Evolutionary conservation across 2,329 filamentous ascomycete genomes (phyloP).

Genomic region (Tolypocladium paradoxum): DNA sequence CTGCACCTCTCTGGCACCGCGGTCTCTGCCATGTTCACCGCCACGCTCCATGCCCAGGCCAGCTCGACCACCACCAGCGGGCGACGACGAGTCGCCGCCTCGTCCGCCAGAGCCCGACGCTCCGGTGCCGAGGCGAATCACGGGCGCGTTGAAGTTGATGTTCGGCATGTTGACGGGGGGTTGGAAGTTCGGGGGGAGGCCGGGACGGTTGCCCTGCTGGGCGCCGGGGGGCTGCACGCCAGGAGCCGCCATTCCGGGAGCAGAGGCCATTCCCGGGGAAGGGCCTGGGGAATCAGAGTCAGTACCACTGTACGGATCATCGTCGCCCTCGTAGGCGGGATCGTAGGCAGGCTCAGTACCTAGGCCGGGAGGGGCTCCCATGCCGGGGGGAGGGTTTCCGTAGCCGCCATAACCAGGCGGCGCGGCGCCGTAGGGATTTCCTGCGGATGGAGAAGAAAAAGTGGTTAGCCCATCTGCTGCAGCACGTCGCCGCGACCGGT

Average conservation of each 20-base stretch:
- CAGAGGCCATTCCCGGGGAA: constrained; percentile 69
- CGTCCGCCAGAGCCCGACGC: constrained; percentile 43
- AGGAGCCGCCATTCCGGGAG: constrained; percentile 70
- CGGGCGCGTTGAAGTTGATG: constrained; percentile 95
- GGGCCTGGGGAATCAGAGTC: constrained; percentile 38
- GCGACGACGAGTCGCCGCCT: constrained; percentile 25
- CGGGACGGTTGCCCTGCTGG: constrained; percentile 68
- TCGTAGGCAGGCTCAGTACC: constrained; percentile 40
- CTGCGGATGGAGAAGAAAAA: constrained; percentile 3
- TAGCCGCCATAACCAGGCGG: constrained; percentile 66
- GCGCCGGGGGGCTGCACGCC: constrained; percentile 60
- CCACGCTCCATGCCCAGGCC: constrained; percentile 53
- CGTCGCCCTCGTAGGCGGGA: neutral
- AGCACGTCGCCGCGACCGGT: neutral
- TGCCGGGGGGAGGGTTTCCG: constrained; percentile 51
- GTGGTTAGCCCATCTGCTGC: constrained; percentile 1
- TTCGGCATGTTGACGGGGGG: constrained; percentile 86
- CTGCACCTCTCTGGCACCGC: constrained; percentile 51
- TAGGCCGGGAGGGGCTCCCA: constrained; percentile 72
- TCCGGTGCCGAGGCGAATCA: constrained; percentile 85
- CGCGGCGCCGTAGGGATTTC: constrained; percentile 60
- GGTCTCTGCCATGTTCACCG: constrained; percentile 55
- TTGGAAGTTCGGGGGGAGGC: constrained; percentile 75
- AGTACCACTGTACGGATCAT: neutral
- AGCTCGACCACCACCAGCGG: constrained; percentile 27